A percentile compares a stretch with the other conserved stretches of the same genome.
phyloP scores from a whole-genome alignment of 1,139 yeast species.

The Candida pseudoviswanathii region DNA sequence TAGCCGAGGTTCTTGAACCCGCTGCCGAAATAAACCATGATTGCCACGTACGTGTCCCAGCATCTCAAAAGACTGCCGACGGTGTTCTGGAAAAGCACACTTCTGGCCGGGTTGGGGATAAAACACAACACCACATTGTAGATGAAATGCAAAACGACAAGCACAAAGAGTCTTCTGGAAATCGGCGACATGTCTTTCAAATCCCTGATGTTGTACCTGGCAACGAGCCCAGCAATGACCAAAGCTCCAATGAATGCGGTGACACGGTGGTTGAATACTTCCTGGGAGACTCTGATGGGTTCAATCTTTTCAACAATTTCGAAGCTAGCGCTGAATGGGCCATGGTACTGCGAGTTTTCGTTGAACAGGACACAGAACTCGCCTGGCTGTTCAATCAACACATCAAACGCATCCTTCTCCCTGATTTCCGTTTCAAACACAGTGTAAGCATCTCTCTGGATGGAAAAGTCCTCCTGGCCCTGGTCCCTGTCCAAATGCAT shows the following conservation, averaged over 20 bases:
- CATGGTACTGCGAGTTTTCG: background rate
- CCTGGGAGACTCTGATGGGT: background rate
- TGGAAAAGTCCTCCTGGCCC: slow-evolving; percentile 1
- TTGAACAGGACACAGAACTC: slow-evolving; percentile 6
- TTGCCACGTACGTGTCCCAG: slow-evolving; percentile 5
- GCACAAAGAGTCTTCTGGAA: slow-evolving; percentile 4
- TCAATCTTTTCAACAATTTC: slow-evolving; percentile 2
- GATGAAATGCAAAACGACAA: slow-evolving; percentile 1
- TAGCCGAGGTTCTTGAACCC: slow-evolving; percentile 5
- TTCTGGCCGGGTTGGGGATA: background rate
- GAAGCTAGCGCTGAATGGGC: background rate
- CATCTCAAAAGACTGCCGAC: slow-evolving; percentile 1
- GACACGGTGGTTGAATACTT: slow-evolving; percentile 3
- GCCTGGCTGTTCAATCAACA: background rate
- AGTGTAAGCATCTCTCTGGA: background rate
- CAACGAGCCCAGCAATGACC: slow-evolving; percentile 3
- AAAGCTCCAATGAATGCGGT: slow-evolving; percentile 5
- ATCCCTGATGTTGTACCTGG: slow-evolving; percentile 1
- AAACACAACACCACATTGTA: slow-evolving; percentile 1
- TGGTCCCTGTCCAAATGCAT: slow-evolving; percentile 4
- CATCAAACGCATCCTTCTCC: background rate
- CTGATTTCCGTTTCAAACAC: background rate
- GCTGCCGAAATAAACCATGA: slow-evolving; percentile 5
- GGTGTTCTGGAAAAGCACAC: background rate
- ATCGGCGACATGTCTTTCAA: slow-evolving; percentile 2